phyloP scores from a whole-genome alignment of 441 rosid species.

The Cnidoscolus chayamansa region DNA sequence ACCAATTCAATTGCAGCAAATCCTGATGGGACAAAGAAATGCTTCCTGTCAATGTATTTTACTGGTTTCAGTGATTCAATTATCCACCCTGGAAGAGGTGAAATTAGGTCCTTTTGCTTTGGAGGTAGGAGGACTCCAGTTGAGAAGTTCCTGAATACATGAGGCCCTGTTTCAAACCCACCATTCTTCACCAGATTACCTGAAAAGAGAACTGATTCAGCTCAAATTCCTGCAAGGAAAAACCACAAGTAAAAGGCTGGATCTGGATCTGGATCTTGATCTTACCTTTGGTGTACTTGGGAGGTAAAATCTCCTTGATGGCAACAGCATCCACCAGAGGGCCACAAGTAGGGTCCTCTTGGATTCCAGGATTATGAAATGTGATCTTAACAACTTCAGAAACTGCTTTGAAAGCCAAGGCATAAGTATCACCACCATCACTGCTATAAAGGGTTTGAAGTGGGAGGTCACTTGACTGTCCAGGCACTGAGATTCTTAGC shows the following conservation, averaged over 20 bases:
- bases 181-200: slow-evolving; percentile 73
- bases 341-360: slow-evolving; percentile 89
- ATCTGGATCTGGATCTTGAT: neutral
- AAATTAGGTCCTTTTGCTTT: slow-evolving; percentile 48
- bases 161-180: slow-evolving; percentile 81
- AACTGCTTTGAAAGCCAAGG: slow-evolving; percentile 64
- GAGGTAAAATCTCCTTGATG: slow-evolving; percentile 66
- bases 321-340: slow-evolving; percentile 81
- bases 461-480: slow-evolving; percentile 60
- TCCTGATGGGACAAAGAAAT: slow-evolving; percentile 67
- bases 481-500: slow-evolving; percentile 59
- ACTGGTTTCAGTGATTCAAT: slow-evolving; percentile 80
- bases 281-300: slow-evolving; percentile 52
- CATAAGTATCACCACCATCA: slow-evolving; percentile 90
- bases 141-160: slow-evolving; percentile 71
- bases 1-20: slow-evolving; percentile 67
- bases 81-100: slow-evolving; percentile 89
- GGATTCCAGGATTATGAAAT: slow-evolving; percentile 86
- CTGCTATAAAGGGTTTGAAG: slow-evolving; percentile 81
- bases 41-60: slow-evolving; percentile 69
- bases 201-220: slow-evolving; percentile 12
- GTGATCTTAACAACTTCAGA: slow-evolving; percentile 43
- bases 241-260: too few species aligned
- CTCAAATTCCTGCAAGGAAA: too few species aligned
- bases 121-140: slow-evolving; percentile 83